Evolutionary conservation across 2,329 filamentous ascomycete species (phyloP).

Genomic region (Monilinia aucupariae): DNA sequence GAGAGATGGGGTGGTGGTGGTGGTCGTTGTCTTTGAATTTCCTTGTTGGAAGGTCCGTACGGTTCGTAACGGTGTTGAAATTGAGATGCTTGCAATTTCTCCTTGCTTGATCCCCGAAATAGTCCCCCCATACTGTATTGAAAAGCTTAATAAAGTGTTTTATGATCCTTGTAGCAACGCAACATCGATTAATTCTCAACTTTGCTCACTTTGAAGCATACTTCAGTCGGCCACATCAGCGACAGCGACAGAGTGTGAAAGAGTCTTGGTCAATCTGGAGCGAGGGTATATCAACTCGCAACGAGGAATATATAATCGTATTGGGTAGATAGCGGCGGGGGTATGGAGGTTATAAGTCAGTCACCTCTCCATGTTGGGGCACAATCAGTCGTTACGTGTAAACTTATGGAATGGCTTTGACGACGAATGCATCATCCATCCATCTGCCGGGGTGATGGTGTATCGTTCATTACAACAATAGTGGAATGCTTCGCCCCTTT

Average conservation of each 20-base stretch:
- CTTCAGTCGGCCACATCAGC: not conserved
- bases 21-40: conserved; percentile 9
- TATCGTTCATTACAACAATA: too few species aligned
- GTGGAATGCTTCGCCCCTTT: too few species aligned
- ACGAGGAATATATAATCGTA: too few species aligned
- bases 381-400: too few species aligned
- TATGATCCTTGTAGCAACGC: not conserved
- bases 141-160: not conserved
- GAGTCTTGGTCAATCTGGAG: too few species aligned
- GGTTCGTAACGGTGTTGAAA: conserved; percentile 14
- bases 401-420: too few species aligned
- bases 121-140: conserved; percentile 32
- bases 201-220: not conserved
- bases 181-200: too few species aligned
- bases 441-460: too few species aligned
- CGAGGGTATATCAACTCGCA: not conserved
- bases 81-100: conserved; percentile 20
- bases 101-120: conserved; percentile 31
- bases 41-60: conserved; percentile 1
- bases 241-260: not conserved
- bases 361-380: too few species aligned
- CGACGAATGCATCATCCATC: too few species aligned
- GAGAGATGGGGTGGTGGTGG: not conserved
- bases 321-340: too few species aligned
- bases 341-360: too few species aligned